Conservation (phyloP, 1,284 basidiomycete genomes). For the Trametes polyzona region DNA sequence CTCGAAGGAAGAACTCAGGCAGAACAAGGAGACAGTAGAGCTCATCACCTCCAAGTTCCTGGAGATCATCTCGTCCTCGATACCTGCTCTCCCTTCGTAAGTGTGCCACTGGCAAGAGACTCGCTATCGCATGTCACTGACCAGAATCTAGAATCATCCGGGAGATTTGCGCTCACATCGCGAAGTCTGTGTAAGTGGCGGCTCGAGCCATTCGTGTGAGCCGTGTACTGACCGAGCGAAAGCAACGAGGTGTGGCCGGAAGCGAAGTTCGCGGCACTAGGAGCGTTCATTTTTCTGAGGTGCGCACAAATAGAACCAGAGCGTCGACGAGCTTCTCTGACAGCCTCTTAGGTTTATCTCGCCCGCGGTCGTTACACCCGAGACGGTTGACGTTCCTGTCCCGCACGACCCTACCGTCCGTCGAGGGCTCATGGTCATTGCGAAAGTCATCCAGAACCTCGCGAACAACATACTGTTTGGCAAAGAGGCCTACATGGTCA, state of each 20-base stretch:
- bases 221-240: background rate
- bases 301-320: slow-evolving; percentile 41
- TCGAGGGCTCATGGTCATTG: slow-evolving; percentile 82
- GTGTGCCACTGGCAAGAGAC: slow-evolving; percentile 37
- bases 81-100: slow-evolving; percentile 76
- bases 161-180: slow-evolving; percentile 86
- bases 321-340: background rate
- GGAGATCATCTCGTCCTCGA: slow-evolving; percentile 74
- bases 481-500: slow-evolving; percentile 85
- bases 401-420: slow-evolving; percentile 66
- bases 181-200: slow-evolving; percentile 72
- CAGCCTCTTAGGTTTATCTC: slow-evolving; percentile 82
- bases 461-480: slow-evolving; percentile 94
- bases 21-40: slow-evolving; percentile 76
- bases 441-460: slow-evolving; percentile 90
- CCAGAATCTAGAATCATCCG: slow-evolving; percentile 71
- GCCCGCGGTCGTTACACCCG: slow-evolving; percentile 87
- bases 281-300: slow-evolving; percentile 91
- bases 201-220: background rate
- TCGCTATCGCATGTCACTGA: background rate
- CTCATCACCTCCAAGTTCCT: slow-evolving; percentile 79
- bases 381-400: slow-evolving; percentile 81
- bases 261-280: slow-evolving; percentile 83
- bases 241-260: slow-evolving; percentile 79
- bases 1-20: slow-evolving; percentile 60